phyloP scores from a whole-genome alignment of 306 rosid species.

The Mimosa pudica region DNA sequence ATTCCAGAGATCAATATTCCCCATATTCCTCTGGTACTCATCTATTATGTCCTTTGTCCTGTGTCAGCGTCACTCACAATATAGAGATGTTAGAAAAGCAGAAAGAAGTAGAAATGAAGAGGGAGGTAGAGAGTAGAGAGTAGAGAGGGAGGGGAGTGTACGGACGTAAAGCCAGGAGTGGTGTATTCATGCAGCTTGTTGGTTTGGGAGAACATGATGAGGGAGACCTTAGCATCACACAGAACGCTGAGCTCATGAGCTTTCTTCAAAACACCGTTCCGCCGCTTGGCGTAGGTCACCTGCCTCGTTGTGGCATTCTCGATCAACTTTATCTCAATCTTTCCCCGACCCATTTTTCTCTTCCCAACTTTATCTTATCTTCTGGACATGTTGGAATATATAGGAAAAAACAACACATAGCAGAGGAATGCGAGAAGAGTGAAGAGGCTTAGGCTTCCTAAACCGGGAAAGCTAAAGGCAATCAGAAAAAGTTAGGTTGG shows the following conservation, averaged over 20 bases:
- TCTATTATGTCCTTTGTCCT: background rate
- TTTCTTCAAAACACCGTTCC: constrained; percentile 89
- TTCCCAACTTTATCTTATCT: background rate
- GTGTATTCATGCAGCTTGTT: constrained; percentile 9
- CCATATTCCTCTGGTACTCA: background rate
- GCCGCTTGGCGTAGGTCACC: constrained; percentile 80
- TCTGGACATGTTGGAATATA: background rate
- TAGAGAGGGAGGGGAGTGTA: background rate
- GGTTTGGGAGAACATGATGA: constrained; percentile 72
- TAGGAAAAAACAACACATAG: background rate
- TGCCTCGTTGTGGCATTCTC: constrained; percentile 87
- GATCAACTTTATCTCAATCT: constrained; percentile 76
- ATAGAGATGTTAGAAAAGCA: background rate
- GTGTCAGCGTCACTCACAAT: background rate
- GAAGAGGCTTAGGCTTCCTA: constrained; percentile 25
- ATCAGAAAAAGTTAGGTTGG: constrained; percentile 53
- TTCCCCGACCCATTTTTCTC: constrained; percentile 73
- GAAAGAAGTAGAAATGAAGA: background rate
- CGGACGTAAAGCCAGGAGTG: constrained; percentile 10
- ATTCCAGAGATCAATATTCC: constrained; percentile 12
- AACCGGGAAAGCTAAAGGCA: constrained; percentile 43
- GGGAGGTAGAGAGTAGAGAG: background rate
- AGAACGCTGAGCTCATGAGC: constrained; percentile 89
- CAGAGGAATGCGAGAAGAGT: background rate
- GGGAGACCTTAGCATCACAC: constrained; percentile 83